Evolutionary conservation across 768 basidiomycete species (phyloP).

Genomic region (Serendipita indica): DNA sequence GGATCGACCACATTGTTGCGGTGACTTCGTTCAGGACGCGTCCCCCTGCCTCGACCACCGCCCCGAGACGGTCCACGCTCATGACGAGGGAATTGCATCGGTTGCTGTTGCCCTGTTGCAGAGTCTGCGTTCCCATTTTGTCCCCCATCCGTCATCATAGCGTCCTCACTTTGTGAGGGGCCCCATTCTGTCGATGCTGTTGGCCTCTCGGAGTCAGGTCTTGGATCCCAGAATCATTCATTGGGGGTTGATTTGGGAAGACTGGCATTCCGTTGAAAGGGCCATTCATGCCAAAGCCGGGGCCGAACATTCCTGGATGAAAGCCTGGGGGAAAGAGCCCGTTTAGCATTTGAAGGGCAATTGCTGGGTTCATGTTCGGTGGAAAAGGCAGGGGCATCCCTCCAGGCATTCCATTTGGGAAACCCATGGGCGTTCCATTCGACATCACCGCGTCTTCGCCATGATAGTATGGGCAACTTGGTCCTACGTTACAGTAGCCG

Average conservation of each 20-base stretch:
- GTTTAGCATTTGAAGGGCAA: slow-evolving; percentile 38
- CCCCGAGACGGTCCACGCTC: slow-evolving; percentile 23
- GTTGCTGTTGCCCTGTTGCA: slow-evolving; percentile 24
- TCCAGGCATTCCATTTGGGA: slow-evolving; percentile 31
- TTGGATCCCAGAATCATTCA: background rate
- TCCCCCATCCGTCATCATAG: background rate
- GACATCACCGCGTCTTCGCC: slow-evolving; percentile 55
- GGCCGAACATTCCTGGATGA: slow-evolving; percentile 20
- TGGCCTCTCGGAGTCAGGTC: background rate
- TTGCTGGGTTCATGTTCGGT: slow-evolving; percentile 19
- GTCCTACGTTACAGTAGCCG: slow-evolving; percentile 82
- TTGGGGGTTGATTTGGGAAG: background rate
- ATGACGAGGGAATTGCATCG: slow-evolving; percentile 18
- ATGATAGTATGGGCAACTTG: slow-evolving; percentile 82
- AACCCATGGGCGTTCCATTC: slow-evolving; percentile 22
- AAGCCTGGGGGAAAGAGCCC: slow-evolving; percentile 53
- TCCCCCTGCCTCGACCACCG: slow-evolving; percentile 28
- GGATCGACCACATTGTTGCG: slow-evolving; percentile 53
- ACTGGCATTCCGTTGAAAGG: slow-evolving; percentile 17
- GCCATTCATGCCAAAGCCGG: slow-evolving; percentile 36
- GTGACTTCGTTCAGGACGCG: slow-evolving; percentile 30
- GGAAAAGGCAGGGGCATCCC: slow-evolving; percentile 37
- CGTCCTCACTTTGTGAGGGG: background rate
- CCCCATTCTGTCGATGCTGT: slow-evolving; percentile 2
- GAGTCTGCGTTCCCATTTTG: background rate